Evolutionary conservation across 2,329 filamentous ascomycete species (phyloP).

Genomic region (Teratosphaeria gauchensis): DNA sequence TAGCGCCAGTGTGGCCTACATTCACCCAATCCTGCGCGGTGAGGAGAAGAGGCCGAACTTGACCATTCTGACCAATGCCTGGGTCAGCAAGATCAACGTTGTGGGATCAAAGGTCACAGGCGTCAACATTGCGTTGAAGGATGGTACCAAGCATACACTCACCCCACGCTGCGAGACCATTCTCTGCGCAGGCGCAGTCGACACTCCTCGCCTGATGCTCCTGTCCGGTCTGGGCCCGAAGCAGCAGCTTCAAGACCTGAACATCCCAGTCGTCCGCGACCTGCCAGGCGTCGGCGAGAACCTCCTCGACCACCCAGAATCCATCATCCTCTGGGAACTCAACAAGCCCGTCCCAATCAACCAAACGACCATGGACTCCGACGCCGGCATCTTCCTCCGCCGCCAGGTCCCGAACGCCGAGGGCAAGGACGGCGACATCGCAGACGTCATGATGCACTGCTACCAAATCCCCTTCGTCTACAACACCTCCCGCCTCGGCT

Average conservation of each 20-base stretch:
- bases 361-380: slow-evolving; percentile 85
- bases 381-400: slow-evolving; percentile 79
- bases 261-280: slow-evolving; percentile 48
- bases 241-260: slow-evolving; percentile 36
- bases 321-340: slow-evolving; percentile 66
- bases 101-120: slow-evolving; percentile 61
- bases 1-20: slow-evolving; percentile 83
- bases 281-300: slow-evolving; percentile 56
- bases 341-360: slow-evolving; percentile 66
- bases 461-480: slow-evolving; percentile 89
- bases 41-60: slow-evolving; percentile 76
- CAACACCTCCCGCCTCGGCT: slow-evolving; percentile 72
- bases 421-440: slow-evolving; percentile 61
- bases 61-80: slow-evolving; percentile 77
- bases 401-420: slow-evolving; percentile 63
- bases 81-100: slow-evolving; percentile 75
- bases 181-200: slow-evolving; percentile 68
- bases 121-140: slow-evolving; percentile 58
- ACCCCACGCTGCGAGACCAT: slow-evolving; percentile 65
- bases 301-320: slow-evolving; percentile 55
- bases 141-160: slow-evolving; percentile 46
- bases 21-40: slow-evolving; percentile 78
- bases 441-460: slow-evolving; percentile 93
- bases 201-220: slow-evolving; percentile 61
- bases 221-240: slow-evolving; percentile 42